These are phyloP conservation scores for Verticillium alfalfae DNA, from an alignment of 2,329 filamentous ascomycete genomes.

Conservation along the genomic window DNA sequence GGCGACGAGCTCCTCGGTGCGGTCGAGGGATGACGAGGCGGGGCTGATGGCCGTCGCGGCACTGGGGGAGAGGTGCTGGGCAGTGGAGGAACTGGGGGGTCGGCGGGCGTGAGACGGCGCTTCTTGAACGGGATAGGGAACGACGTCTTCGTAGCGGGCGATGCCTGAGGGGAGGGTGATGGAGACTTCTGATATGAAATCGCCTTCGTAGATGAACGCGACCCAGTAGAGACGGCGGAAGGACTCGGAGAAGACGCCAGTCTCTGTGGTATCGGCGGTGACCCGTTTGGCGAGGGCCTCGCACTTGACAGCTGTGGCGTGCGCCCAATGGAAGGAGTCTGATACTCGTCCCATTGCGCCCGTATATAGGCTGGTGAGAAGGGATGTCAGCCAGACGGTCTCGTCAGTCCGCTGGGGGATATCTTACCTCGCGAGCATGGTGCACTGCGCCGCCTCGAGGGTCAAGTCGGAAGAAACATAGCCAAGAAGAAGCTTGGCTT, in stretches of 20 bases:
- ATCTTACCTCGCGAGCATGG: conserved; percentile 20
- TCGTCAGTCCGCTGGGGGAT: background rate
- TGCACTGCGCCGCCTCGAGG: conserved; percentile 17
- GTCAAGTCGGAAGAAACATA: conserved; percentile 13
- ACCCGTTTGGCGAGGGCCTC: conserved; percentile 14
- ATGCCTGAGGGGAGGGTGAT: conserved; percentile 20
- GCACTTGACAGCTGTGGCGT: conserved; percentile 19
- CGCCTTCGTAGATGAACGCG: conserved; percentile 21
- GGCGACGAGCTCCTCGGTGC: conserved; percentile 17
- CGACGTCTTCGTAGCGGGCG: conserved; percentile 18
- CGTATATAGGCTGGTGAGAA: conserved; percentile 16
- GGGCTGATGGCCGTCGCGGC: background rate
- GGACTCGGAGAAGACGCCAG: conserved; percentile 7
- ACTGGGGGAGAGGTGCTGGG: background rate
- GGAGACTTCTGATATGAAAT: conserved; percentile 22
- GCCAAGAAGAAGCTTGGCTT: conserved; percentile 16
- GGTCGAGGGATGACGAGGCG: background rate
- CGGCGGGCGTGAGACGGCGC: background rate
- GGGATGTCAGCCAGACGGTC: background rate
- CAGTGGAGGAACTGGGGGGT: background rate
- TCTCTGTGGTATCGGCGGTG: background rate
- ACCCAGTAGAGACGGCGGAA: conserved; percentile 22
- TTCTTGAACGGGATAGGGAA: conserved; percentile 14
- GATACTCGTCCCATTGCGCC: conserved; percentile 15
- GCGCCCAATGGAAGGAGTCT: conserved; percentile 18